Percentiles rank a stretch among this genome's conserved stretches.
Evolutionary conservation across 2,329 filamentous ascomycete genomes (phyloP).

Genomic region (Atkinsonella hypoxylon): DNA sequence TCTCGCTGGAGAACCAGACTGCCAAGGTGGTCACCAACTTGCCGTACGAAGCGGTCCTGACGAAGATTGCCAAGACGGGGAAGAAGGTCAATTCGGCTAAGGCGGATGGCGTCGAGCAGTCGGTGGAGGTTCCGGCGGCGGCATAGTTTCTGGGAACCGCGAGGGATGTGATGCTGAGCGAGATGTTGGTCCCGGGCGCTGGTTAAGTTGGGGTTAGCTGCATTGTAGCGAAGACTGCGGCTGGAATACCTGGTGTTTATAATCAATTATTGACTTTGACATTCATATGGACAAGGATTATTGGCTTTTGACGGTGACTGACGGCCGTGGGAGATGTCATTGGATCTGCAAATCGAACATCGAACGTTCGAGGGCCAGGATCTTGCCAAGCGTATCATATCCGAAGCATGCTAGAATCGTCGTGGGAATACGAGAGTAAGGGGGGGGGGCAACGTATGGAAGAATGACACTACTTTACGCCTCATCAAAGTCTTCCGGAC

Average conservation of each 20-base stretch:
- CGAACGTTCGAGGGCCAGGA: too few species aligned
- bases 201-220: neutral
- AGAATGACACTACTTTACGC: too few species aligned
- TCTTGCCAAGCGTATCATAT: too few species aligned
- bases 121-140: conserved; percentile 32
- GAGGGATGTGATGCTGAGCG: neutral
- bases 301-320: too few species aligned
- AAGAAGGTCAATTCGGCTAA: conserved; percentile 76
- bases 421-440: too few species aligned
- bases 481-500: too few species aligned
- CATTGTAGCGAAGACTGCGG: neutral
- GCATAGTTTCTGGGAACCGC: neutral
- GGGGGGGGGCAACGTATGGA: too few species aligned
- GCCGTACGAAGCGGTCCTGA: conserved; percentile 68
- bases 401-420: too few species aligned
- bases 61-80: conserved; percentile 88
- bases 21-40: conserved; percentile 64
- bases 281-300: too few species aligned
- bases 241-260: neutral
- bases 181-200: neutral
- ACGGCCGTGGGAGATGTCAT: too few species aligned
- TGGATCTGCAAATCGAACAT: too few species aligned
- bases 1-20: conserved; percentile 76
- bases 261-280: too few species aligned
- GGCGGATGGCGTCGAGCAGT: conserved; percentile 51